These are phyloP conservation scores for Harringtonia aguacate DNA, from an alignment of 2,329 filamentous ascomycete species.

Conservation along the genomic window DNA sequence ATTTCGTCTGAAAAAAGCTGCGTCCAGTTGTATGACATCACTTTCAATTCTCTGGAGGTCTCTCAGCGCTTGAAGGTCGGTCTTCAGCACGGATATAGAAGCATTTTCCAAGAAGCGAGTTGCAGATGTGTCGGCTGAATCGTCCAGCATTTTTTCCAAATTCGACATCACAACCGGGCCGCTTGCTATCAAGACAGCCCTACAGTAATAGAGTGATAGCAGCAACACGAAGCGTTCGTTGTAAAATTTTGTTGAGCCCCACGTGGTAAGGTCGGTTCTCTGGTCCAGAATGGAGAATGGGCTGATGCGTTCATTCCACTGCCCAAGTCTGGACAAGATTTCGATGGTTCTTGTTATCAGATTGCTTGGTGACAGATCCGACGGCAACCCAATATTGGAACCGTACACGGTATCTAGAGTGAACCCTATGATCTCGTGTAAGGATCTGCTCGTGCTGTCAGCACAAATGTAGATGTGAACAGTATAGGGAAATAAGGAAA, in stretches of 20 bases:
- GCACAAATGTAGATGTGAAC: background rate
- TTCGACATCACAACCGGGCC: constrained; percentile 6
- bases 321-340: constrained; percentile 6
- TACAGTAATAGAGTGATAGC: constrained; percentile 12
- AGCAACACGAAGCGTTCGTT: constrained; percentile 6
- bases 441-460: constrained; percentile 4
- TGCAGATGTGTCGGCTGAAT: background rate
- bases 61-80: constrained; percentile 11
- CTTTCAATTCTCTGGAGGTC: constrained; percentile 13
- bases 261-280: background rate
- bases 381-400: constrained; percentile 8
- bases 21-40: constrained; percentile 10
- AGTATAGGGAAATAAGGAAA: background rate
- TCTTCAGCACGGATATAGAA: constrained; percentile 13
- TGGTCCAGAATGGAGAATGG: constrained; percentile 4
- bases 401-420: constrained; percentile 8
- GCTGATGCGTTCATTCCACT: constrained; percentile 5
- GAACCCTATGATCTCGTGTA: constrained; percentile 5
- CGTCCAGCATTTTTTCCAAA: constrained; percentile 4
- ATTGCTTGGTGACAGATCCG: background rate
- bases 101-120: background rate
- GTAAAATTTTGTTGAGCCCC: constrained; percentile 3
- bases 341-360: constrained; percentile 7
- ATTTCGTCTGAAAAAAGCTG: constrained; percentile 15
- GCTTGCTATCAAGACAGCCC: constrained; percentile 7